These are phyloP conservation scores for Escallonia rubra DNA, from an alignment of 129 eudicot genomes.

Conservation along the genomic window DNA sequence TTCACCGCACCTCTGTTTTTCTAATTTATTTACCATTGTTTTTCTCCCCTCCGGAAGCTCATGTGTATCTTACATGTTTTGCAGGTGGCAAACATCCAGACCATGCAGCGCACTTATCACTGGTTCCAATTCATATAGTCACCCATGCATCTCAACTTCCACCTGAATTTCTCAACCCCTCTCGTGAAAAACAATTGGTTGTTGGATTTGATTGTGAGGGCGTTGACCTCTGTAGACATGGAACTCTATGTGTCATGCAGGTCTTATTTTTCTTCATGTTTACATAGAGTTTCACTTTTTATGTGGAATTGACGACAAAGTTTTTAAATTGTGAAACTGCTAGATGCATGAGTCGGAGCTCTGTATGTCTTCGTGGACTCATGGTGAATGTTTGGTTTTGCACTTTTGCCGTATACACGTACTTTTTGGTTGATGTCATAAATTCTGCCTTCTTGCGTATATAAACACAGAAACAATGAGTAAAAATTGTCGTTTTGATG, in stretches of 20 bases:
- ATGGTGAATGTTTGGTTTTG: too few relatives aligned
- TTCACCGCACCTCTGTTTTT: too few relatives aligned
- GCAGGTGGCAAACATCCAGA: constrained; percentile 18
- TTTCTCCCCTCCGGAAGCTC: too few relatives aligned
- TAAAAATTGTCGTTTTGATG: too few relatives aligned
- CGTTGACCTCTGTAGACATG: constrained; percentile 31
- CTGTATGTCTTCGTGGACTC: too few relatives aligned
- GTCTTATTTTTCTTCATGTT: background rate
- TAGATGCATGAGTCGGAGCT: background rate
- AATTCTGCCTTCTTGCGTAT: too few relatives aligned
- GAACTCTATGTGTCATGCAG: constrained; percentile 34
- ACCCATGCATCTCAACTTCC: constrained; percentile 37
- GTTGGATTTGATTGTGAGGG: constrained; percentile 41
- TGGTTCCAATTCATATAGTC: constrained; percentile 27
- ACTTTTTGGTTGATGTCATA: too few relatives aligned
- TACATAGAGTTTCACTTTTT: background rate
- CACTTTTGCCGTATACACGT: too few relatives aligned
- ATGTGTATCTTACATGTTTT: background rate
- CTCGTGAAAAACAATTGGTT: constrained; percentile 14
- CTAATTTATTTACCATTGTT: too few relatives aligned
- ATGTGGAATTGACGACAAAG: background rate
- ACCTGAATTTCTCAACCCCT: constrained; percentile 19
- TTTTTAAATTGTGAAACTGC: background rate
- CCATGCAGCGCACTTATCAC: constrained; percentile 6
- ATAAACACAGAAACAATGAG: too few relatives aligned